Evolutionary conservation across 306 rosid species (phyloP), one percentile per base, ranked within the genome.

Genomic region (Aeschynomene evenia): DNA sequence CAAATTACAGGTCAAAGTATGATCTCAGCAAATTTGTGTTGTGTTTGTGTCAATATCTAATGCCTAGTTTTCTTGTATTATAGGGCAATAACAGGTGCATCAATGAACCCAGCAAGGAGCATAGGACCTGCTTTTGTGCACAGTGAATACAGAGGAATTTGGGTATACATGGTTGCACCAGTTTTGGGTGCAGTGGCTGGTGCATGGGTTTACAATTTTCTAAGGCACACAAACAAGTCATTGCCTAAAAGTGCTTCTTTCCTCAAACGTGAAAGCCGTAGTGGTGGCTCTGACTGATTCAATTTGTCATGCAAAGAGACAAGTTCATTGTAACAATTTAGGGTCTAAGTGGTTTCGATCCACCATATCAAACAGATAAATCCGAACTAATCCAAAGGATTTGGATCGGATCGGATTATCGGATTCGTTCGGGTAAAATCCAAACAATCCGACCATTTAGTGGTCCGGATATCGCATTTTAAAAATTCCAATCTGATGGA

Each of bases 91-190:
- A 61, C 96, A 11, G 97, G 99, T 50, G 99, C 97, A 66, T 94
- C 98, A 1, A 94, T 94, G 97, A 94, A 85, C 24, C 97, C 96
- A 9, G 98, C 97, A 10, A 90, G 98, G 81, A 93, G 92, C 70
- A 33, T 93, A 36, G 97, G 98, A 0, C 98, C 97, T 0, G 97
- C 97, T 0, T 20, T 93, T 14, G 87, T 85, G 1, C 81, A 62
- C 10, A 4, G 12, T 9, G 62, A 84, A 14, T 93, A 70, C 52
- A 70, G 20, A 46, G 76, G 86, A 72, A 39, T 93, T 13, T 93
- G 98, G 97, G 53, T 90, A 21, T 93, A 88, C 65, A 1, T 93
- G 1, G 29, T 66, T 2, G 54, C 86, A 16, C 94, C 98, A 0
- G 63, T 15, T 15, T 26, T 75, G 0, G 98, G 97, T 1, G 98